Evolutionary conservation across 2,329 filamentous ascomycete species (phyloP).

Genomic region (Alternaria novae-zelandiae): DNA sequence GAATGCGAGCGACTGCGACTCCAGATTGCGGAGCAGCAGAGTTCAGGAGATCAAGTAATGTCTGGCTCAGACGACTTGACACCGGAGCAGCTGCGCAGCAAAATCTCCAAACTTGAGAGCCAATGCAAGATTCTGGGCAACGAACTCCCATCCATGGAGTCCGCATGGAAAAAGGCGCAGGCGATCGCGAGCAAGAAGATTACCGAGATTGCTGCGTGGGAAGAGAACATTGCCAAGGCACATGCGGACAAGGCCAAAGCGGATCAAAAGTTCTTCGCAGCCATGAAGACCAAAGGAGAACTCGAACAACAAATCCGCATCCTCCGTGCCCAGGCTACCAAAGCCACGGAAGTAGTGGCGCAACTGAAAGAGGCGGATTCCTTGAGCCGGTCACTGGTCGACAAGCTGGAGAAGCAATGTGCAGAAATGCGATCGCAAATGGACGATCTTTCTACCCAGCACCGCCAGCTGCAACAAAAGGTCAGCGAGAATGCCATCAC

Average conservation of each 20-base stretch:
- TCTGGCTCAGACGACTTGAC: constrained; percentile 64
- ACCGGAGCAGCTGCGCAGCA: constrained; percentile 73
- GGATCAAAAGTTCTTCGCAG: constrained; percentile 96
- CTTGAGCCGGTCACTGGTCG: constrained; percentile 74
- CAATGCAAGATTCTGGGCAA: constrained; percentile 85
- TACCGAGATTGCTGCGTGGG: constrained; percentile 73
- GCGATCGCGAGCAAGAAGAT: constrained; percentile 86
- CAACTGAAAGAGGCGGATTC: constrained; percentile 91
- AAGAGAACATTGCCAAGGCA: constrained; percentile 77
- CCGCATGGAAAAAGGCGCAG: constrained; percentile 88
- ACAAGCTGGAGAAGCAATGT: constrained; percentile 90
- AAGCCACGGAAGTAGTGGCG: constrained; percentile 91
- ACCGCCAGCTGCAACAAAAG: constrained; percentile 76
- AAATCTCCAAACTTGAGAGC: constrained; percentile 75
- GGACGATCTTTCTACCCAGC: constrained; percentile 71
- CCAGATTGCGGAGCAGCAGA: constrained; percentile 57
- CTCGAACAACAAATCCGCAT: constrained; percentile 80
- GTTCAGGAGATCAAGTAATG: constrained; percentile 26
- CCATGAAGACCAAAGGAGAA: constrained; percentile 91
- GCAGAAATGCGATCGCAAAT: constrained; percentile 82
- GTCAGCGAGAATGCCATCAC: constrained; percentile 72
- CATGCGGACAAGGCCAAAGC: constrained; percentile 92
- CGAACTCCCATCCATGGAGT: constrained; percentile 87
- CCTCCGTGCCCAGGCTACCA: constrained; percentile 80
- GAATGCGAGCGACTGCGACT: constrained; percentile 75